These are phyloP conservation scores for Ramaria rubella DNA, from an alignment of 768 basidiomycete genomes.

Conservation along the genomic window DNA sequence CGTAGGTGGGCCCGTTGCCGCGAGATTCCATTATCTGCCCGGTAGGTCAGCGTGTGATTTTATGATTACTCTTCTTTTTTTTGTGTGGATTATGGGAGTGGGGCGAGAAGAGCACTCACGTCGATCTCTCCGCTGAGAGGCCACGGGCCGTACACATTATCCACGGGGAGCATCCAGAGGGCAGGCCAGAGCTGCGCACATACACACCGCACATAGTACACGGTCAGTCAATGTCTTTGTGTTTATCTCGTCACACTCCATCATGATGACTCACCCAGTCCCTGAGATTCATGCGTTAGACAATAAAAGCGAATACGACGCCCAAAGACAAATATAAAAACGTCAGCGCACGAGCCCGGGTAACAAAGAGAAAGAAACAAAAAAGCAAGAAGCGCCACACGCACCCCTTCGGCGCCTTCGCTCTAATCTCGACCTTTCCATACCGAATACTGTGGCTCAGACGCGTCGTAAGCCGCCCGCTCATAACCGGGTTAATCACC, in stretches of 20 bases:
- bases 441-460: constrained; percentile 26
- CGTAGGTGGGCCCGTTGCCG: constrained; percentile 55
- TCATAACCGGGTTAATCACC: constrained; percentile 32
- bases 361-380: too few relatives aligned
- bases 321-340: too few relatives aligned
- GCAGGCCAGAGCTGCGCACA: constrained; percentile 53
- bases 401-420: constrained; percentile 24
- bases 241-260: too few relatives aligned
- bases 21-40: constrained; percentile 46
- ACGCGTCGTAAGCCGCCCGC: constrained; percentile 31
- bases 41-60: neutral
- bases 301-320: too few relatives aligned
- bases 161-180: constrained; percentile 72
- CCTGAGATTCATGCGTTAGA: too few relatives aligned
- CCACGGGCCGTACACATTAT: constrained; percentile 32
- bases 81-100: neutral
- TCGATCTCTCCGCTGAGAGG: constrained; percentile 32
- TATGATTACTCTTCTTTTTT: neutral
- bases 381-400: neutral
- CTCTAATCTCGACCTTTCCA: constrained; percentile 34
- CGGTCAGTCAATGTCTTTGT: too few relatives aligned
- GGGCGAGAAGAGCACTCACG: constrained; percentile 17
- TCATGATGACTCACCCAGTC: too few relatives aligned
- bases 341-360: too few relatives aligned
- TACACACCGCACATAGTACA: too few relatives aligned